phyloP scores from a whole-genome alignment of 2,329 filamentous ascomycete genomes.

The Curvularia lunata region DNA sequence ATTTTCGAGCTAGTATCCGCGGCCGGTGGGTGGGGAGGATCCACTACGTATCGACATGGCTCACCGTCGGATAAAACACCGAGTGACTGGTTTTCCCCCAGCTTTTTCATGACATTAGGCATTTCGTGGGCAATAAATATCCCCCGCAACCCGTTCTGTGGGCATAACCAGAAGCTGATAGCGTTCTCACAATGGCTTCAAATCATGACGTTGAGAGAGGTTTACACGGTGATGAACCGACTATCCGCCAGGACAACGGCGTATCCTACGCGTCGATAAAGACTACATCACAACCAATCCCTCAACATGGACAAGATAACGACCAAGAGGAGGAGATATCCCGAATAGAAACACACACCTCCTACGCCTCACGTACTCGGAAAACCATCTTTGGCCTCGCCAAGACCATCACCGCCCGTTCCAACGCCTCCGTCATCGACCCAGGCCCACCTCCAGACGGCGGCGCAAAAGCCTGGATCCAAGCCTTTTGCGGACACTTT shows the following conservation, averaged over 20 bases:
- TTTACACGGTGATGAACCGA: constrained; percentile 3
- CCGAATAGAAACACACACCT: constrained; percentile 12
- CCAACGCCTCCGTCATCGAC: constrained; percentile 42
- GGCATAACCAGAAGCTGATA: no score
- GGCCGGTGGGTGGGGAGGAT: constrained; percentile 24
- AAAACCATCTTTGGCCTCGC: constrained; percentile 24
- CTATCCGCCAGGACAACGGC: constrained; percentile 5
- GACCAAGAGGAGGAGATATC: constrained; percentile 13
- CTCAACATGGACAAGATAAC: constrained; percentile 1
- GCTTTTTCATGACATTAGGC: constrained; percentile 1
- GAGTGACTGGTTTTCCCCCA: constrained; percentile 3
- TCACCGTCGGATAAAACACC: constrained; percentile 19
- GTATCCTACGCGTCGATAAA: constrained; percentile 13
- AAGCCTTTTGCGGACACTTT: constrained; percentile 47
- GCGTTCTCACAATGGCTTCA: background rate
- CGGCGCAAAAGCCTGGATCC: constrained; percentile 48
- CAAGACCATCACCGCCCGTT: constrained; percentile 39
- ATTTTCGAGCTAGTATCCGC: constrained; percentile 26
- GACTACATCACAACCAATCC: constrained; percentile 1
- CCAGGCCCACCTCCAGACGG: constrained; percentile 49
- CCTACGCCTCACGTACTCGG: constrained; percentile 19
- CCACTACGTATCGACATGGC: background rate
- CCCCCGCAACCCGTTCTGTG: background rate
- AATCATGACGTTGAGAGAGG: constrained; percentile 28
- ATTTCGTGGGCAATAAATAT: background rate